phyloP scores from a whole-genome alignment of 257 asterid genomes.

The Striga asiatica region DNA sequence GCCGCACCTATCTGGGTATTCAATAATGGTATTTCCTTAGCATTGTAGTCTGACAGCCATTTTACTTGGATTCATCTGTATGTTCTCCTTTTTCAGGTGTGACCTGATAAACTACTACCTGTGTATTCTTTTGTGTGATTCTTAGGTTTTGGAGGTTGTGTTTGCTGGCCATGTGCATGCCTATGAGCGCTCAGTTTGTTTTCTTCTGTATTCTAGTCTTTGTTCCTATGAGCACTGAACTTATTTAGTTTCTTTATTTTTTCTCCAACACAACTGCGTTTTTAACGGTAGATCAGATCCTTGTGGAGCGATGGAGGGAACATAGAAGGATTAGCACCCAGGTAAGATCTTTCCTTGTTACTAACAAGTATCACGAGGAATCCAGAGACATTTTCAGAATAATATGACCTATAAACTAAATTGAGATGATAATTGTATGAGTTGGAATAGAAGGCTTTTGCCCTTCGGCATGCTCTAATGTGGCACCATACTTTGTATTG shows the following conservation, averaged over 20 bases:
- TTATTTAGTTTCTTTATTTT: slow-evolving; percentile 10
- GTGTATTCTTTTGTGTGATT: too few relatives aligned
- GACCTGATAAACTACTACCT: too few relatives aligned
- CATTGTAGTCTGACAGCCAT: too few relatives aligned
- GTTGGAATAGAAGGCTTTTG: neutral
- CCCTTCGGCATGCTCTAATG: neutral
- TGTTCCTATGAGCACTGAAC: neutral
- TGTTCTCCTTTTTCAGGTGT: too few relatives aligned
- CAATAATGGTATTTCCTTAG: slow-evolving; percentile 71
- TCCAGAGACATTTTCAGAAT: too few relatives aligned
- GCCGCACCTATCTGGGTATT: slow-evolving; percentile 88
- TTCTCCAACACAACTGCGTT: slow-evolving; percentile 44
- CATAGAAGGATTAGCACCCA: slow-evolving; percentile 71
- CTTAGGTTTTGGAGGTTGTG: slow-evolving; percentile 50
- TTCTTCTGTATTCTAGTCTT: neutral
- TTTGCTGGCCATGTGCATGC: slow-evolving; percentile 95
- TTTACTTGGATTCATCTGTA: too few relatives aligned
- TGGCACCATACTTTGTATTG: neutral
- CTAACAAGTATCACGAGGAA: neutral
- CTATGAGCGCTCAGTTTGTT: slow-evolving; percentile 78
- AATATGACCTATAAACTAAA: too few relatives aligned
- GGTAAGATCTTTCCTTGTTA: slow-evolving; percentile 30
- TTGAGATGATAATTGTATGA: neutral
- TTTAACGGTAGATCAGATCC: slow-evolving; percentile 43
- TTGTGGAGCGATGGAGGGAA: slow-evolving; percentile 94